Evolutionary conservation across 768 basidiomycete genomes (phyloP), one percentile per base, ranked within the genome.

Genomic region (Pulveroboletus frians): DNA sequence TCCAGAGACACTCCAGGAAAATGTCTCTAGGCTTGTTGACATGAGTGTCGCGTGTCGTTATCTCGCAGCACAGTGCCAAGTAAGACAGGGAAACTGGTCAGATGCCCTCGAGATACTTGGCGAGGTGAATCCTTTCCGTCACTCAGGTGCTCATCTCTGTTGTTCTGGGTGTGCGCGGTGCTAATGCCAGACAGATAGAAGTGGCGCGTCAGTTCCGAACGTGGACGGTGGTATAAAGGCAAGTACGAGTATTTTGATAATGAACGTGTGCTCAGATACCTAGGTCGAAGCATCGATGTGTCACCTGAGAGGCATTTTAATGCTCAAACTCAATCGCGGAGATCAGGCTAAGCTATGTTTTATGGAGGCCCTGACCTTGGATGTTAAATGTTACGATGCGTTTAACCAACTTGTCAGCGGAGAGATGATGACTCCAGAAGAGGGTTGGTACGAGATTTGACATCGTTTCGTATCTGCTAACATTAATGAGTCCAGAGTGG

Each of bases 241-340:
- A 50, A 50, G 70, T 57, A 18, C 10, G 38, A 46, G 23, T 48
- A 34, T 38, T 52, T 21, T 54, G 31, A 29, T 11, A 34, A 35
- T 41, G 38, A 18, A n/a, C 17, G 1, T 31, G 9, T 39, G 40
- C 52, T 53, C 32, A 53, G 34, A 31, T 43, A 14, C 31, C n/a
- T 56, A 95, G 92, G 88, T 97, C 34, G 92, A 98, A 72, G 92
- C 96, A 4, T 96, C 95, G 3, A 94, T 97, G 83, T 97, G 95
- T 62, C 85, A 95, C 62, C 74, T 99, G 15, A 82, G 96, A 47
- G 96, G 94, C 11, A 71, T 96, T 20, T 76, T 99, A 17, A 95
- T 97, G 83, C 84, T 94, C 46, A 94, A 96, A 62, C 76, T 97
- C 14, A 93, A 92, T 59, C 85, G 92, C 10, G 84, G 85, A 18